Evolutionary conservation across 805 yeast species (phyloP), one percentile per base, ranked within the genome.

Genomic region (Lipomyces yamanashiensis): DNA sequence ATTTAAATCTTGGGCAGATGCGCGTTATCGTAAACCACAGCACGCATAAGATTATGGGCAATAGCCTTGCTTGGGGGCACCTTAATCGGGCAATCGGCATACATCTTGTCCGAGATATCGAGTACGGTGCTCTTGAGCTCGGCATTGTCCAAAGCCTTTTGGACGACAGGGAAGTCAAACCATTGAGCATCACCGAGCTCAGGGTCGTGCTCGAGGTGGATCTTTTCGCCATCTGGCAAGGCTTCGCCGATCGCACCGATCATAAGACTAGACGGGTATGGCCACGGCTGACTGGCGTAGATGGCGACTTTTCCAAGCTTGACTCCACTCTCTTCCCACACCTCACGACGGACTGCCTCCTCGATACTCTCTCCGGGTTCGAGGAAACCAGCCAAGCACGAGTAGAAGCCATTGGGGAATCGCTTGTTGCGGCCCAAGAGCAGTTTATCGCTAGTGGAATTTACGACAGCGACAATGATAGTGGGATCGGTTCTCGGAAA

Each of bases 311-410:
- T 74, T 13, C 78, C 77, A 36, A 81, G 86, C 58, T 77, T 81
- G 41, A 91, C 88, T 7, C 99, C 99, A 5, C 98, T 87, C 75
- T 93, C 99, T 74, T 93, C 99, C 91, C 95, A 92, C 37, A 90
- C 88, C 75, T 93, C 99, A 67, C 99, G 80, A 51, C 87, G 79
- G 23, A 93, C 89, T 12, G 97, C 95, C 53, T 85, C 87, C 75
- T 93, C 98, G 21, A 93, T 85, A 1, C 96, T 85, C 77, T 93
- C 99, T 36, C 92, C 88, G 0, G 97, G 97, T 75, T 93, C 99
- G 85, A 93, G 86, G 75, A 95, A 95, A 3, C 98, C 99, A 3
- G 98, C 97, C 58, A 96, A 84, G 72, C 96, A 88, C 17, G 93
- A 83, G 76, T 87, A 93, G 45, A 72, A 63, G 36, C 64, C 50